Conservation (phyloP, 2,329 filamentous ascomycete genomes). For the Colletotrichum shisoi region DNA sequence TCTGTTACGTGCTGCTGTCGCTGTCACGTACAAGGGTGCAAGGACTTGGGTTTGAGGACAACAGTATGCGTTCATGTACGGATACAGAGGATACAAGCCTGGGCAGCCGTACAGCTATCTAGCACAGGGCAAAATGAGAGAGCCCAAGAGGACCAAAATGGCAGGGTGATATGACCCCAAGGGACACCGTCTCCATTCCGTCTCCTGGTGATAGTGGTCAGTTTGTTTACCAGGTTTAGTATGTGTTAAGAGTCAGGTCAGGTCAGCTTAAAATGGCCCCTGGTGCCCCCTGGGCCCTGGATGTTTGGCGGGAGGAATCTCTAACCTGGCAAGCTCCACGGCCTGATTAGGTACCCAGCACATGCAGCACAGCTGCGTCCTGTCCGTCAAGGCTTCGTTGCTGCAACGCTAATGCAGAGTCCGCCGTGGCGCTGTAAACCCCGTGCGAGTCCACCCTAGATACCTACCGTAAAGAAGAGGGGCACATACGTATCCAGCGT, state of each 20-base stretch:
- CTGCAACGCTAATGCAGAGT: constrained; percentile 30
- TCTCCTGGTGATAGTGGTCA: no score
- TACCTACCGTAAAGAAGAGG: constrained; percentile 32
- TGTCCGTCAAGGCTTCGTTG: constrained; percentile 9
- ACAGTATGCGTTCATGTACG: neutral
- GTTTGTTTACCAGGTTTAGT: neutral
- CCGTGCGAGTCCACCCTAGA: constrained; percentile 16
- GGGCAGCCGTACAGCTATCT: neutral
- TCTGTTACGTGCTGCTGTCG: constrained; percentile 10
- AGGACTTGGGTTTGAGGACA: constrained; percentile 16
- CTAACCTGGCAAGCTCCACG: constrained; percentile 14
- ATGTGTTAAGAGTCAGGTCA: neutral
- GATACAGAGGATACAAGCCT: constrained; percentile 11
- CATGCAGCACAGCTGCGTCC: neutral
- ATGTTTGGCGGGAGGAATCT: constrained; percentile 1
- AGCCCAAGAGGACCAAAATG: neutral
- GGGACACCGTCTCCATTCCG: neutral
- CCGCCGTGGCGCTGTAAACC: constrained; percentile 18
- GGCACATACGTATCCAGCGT: constrained; percentile 15
- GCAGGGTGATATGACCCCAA: constrained; percentile 4
- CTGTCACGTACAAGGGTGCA: constrained; percentile 22
- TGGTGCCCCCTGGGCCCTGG: neutral
- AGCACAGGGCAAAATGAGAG: neutral
- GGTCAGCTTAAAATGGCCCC: neutral
- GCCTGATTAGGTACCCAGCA: neutral